Evolutionary conservation across 345 rosid genomes (phyloP), one percentile per base, ranked within the genome.

Genomic region (Eucalyptus urophylla): DNA sequence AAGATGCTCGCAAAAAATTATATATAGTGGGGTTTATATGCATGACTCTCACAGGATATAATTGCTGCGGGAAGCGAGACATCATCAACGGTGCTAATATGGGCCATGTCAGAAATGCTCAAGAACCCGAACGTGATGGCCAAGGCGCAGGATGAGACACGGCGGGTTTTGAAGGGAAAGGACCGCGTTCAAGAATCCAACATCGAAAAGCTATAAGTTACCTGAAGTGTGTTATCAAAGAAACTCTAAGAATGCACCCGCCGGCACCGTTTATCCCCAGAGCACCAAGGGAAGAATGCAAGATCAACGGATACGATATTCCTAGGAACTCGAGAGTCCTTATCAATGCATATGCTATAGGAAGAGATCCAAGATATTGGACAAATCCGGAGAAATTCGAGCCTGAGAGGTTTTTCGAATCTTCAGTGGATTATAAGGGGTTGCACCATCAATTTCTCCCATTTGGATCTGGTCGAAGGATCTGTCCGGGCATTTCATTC

Each of bases 31-130:
- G 45, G 81, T 72, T 3, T 19, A 72, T 72, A 37, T 72, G 81
- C 27, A 19, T 17, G 81, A 72, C 14, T 72, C 25, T 37, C 45
- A 12, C 27, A 91, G 88, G 90, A 92, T 67, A 49, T 86, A 43
- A 37, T 88, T 44, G 37, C 7, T 62, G 91, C 54, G 69, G 91
- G 91, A 33, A 89, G 65, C 4, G 88, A 62, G n/a, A 91, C 93
- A 54, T 87, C 89, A 2, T 40, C 92, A 1, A 19, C 89, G 21
- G 47, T 86, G 0, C 29, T 92, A 51, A 88, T 65, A 6, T 91
- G 94, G 93, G 92, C 91, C 25, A 89, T 93, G 91, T 87, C 93
- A 1, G 92, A 91, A 80, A 49, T 93, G 54, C n/a, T 88, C 13
- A 91, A 72, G 80, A 86, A 89, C 37, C 92, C 89, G 14, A 86